Percentiles rank a stretch among this genome's conserved stretches.
These are phyloP conservation scores for Cystofilobasidium capitatum DNA, from an alignment of 768 basidiomycete genomes.

Conservation along the genomic window DNA sequence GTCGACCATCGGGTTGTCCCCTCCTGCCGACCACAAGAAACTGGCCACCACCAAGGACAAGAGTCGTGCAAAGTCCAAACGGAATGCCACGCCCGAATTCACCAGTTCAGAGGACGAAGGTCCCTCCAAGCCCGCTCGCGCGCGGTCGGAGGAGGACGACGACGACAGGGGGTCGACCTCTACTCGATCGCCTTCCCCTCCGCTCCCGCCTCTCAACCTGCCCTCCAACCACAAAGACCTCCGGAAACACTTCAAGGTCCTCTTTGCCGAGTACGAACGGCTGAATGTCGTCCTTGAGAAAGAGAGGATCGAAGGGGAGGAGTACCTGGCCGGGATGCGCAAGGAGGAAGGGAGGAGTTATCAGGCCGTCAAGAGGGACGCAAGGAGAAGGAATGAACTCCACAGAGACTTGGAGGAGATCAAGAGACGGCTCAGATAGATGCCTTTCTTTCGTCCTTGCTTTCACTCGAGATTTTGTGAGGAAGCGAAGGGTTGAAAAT, in stretches of 20 bases:
- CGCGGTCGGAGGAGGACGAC: neutral
- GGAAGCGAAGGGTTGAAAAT: too few relatives aligned
- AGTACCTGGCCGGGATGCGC: neutral
- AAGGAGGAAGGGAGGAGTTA: neutral
- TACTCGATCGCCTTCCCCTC: neutral
- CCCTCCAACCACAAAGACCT: neutral
- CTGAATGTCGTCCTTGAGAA: constrained; percentile 3
- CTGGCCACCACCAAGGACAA: neutral
- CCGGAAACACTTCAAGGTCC: constrained; percentile 12
- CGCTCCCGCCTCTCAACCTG: constrained; percentile 7
- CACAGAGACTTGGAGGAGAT: constrained; percentile 9
- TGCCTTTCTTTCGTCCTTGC: too few relatives aligned
- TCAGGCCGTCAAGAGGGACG: too few relatives aligned
- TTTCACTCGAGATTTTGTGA: too few relatives aligned
- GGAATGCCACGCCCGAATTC: neutral
- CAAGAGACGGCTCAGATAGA: too few relatives aligned
- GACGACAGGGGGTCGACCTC: neutral
- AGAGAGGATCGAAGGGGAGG: constrained; percentile 3
- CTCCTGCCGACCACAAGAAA: neutral
- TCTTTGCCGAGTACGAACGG: constrained; percentile 12
- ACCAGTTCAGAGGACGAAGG: neutral
- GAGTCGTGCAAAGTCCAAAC: too few relatives aligned
- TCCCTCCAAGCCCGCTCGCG: neutral
- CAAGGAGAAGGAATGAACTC: too few relatives aligned
- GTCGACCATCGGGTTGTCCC: neutral